These are phyloP conservation scores for Paragyromitra xinjiangensis DNA, from an alignment of 495 filamentous ascomycete species.

Conservation along the genomic window DNA sequence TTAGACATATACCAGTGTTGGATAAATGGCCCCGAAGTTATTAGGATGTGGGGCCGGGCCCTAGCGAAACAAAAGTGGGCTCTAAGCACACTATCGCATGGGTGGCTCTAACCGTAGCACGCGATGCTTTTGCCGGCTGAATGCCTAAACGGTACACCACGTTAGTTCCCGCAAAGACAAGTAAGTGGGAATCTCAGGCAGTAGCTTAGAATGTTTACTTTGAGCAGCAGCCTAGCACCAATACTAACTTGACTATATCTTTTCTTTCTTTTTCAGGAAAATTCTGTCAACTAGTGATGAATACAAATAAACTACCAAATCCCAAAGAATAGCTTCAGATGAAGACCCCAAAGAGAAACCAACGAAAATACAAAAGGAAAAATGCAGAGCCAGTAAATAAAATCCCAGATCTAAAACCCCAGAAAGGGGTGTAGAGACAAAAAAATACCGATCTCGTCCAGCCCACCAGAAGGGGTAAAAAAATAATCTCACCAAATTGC, in stretches of 20 bases:
- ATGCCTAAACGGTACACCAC: slow-evolving; percentile 2
- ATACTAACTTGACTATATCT: not conserved
- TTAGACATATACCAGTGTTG: slow-evolving; percentile 11
- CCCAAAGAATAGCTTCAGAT: not conserved
- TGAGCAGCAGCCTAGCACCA: not conserved
- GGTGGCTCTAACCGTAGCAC: not conserved
- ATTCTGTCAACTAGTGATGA: slow-evolving; percentile 19
- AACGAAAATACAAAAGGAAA: not conserved
- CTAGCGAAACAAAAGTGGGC: not conserved
- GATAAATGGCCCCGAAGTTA: slow-evolving; percentile 1
- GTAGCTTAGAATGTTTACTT: slow-evolving; percentile 1
- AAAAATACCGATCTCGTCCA: not conserved
- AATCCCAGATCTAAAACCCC: not conserved
- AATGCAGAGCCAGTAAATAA: slow-evolving; percentile 18
- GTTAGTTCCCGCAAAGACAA: slow-evolving; percentile 2
- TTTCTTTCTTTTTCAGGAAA: not conserved
- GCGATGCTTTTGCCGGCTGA: slow-evolving; percentile 10
- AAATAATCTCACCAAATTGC: slow-evolving; percentile 11
- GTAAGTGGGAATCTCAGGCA: not conserved
- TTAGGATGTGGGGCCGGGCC: not conserved
- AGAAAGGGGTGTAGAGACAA: not conserved
- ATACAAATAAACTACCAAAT: slow-evolving; percentile 13
- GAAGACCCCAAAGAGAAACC: not conserved
- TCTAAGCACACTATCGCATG: not conserved
- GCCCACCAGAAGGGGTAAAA: slow-evolving; percentile 3